These are phyloP conservation scores for Zoysia japonica DNA, from an alignment of 176 grass and related monocot genomes.

Conservation along the genomic window DNA sequence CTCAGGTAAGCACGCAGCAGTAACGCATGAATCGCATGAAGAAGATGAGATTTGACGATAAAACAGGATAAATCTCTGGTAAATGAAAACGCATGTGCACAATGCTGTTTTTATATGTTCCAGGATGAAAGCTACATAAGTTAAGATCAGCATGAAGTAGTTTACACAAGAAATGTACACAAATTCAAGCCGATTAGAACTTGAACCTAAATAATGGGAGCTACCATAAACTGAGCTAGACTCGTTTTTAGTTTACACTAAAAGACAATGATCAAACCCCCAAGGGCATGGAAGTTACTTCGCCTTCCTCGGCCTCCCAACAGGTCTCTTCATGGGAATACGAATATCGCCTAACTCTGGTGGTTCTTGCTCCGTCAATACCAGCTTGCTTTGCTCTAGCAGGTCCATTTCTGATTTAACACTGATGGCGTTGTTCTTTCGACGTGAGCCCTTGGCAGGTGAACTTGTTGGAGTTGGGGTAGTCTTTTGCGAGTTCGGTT, in stretches of 20 bases:
- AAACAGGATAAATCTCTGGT: neutral
- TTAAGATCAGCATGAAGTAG: neutral
- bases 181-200: neutral
- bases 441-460: conserved; percentile 13
- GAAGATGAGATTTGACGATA: too few species aligned
- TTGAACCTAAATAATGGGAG: conserved; percentile 3
- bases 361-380: conserved; percentile 3
- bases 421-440: neutral
- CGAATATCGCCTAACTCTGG: conserved; percentile 17
- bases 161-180: neutral
- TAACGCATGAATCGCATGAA: neutral
- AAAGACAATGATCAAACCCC: conserved; percentile 9
- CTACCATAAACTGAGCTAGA: neutral
- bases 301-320: conserved; percentile 48
- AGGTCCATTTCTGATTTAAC: conserved; percentile 39
- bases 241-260: neutral
- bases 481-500: conserved; percentile 21
- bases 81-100: neutral
- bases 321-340: conserved; percentile 33
- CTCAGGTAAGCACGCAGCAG: neutral
- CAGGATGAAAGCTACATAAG: neutral
- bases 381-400: conserved; percentile 34
- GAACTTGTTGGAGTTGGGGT: conserved; percentile 8
- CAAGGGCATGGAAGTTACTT: neutral
- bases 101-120: neutral